Evolutionary conservation across 2,329 filamentous ascomycete species (phyloP), one percentile per base, ranked within the genome.

Genomic region (Didymella exigua): DNA sequence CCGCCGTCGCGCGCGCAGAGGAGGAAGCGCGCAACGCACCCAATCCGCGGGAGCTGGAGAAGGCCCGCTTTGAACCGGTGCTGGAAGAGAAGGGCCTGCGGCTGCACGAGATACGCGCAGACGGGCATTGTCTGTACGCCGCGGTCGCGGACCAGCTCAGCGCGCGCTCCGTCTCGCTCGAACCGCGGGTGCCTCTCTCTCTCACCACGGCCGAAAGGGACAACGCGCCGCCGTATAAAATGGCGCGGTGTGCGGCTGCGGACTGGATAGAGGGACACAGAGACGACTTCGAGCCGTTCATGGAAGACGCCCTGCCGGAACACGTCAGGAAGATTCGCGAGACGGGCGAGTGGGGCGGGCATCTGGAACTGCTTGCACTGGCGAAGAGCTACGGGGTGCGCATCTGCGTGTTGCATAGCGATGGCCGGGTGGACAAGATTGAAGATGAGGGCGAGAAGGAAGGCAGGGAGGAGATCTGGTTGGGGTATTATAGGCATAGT

Each of bases 271-370:
- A 79, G 54, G 73, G 77, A 13, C 86, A 97, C 72, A 77, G 82
- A 10, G 90, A 92, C 60, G 91, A 96, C 66, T 98, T 97, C 73
- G 86, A 83, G 52, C 88, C 90, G 0, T 99, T 97, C 70, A 79
- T 96, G 63, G 93, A 96, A 69, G 92, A 95, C 72, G 86, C 88
- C 13, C 72, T 97, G 41, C 84, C 84, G 3, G 78, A 78, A 8
- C 96, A 98, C 74, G 82, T 90, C 41, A 77, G 78, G 41, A 91
- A 89, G 77, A 90, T 99, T 56, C 79, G 87, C 59, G 86, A 95
- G 54, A 97, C 93, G 43, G 93, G 91, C 0, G 93, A 96, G 76
- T 99, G 95, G 95, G 95, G 95, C 44, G 95, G 95, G 0, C 91
- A 98, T 79, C 76, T 97, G 60, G 95, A 99, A 80, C 77, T 99